Evolutionary conservation across 176 grass and related monocot genomes (phyloP).

Genomic region (Tillandsia leiboldiana): DNA sequence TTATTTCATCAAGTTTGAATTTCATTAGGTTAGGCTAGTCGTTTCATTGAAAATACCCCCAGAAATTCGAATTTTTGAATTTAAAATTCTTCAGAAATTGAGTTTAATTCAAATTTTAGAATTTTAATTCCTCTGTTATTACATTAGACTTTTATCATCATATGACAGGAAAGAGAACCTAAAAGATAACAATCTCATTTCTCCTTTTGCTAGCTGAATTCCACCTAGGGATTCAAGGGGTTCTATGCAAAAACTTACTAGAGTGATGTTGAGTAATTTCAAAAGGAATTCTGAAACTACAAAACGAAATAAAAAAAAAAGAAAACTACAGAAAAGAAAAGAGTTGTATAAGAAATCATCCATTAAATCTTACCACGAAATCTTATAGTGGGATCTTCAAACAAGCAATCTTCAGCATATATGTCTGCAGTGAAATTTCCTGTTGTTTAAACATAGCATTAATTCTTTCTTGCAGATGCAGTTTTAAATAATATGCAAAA

Average conservation of each 20-base stretch:
- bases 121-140: no score
- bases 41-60: no score
- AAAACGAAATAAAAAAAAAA: background rate
- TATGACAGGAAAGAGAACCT: no score
- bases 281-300: background rate
- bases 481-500: background rate
- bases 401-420: slow-evolving; percentile 69
- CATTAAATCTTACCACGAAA: slow-evolving; percentile 39
- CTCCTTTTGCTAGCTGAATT: no score
- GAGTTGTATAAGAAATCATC: background rate
- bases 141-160: no score
- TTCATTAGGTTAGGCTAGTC: no score
- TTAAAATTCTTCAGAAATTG: no score
- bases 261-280: background rate
- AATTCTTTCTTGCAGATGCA: background rate
- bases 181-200: no score
- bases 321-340: background rate
- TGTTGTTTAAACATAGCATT: slow-evolving; percentile 20
- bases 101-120: no score
- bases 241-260: background rate
- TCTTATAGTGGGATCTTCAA: slow-evolving; percentile 88
- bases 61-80: no score
- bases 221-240: background rate
- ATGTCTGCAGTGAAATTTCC: slow-evolving; percentile 56
- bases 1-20: no score